These are phyloP conservation scores for Taiozyma sp. DNA, from an alignment of 1,139 yeast species.

Conservation along the genomic window DNA sequence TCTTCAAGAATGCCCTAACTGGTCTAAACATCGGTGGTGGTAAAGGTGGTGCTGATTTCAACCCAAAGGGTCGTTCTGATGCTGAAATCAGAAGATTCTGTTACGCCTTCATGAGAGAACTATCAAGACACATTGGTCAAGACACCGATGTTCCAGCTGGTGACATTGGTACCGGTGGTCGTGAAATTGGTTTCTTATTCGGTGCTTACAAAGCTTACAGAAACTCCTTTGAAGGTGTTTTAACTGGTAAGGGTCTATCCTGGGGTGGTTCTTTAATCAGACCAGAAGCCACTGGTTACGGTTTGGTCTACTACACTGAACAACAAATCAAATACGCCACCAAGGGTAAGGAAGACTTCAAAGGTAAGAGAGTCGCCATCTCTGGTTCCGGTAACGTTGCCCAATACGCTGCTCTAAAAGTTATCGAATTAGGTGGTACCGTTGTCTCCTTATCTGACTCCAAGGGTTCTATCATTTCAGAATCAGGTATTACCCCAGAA, in stretches of 20 bases:
- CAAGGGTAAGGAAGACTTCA: conserved; percentile 80
- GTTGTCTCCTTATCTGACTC: conserved; percentile 95
- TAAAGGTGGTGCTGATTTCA: conserved; percentile 98
- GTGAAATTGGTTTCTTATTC: conserved; percentile 85
- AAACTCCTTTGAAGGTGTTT: conserved; percentile 95
- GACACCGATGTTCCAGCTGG: conserved; percentile 99
- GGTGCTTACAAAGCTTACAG: conserved; percentile 94
- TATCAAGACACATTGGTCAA: conserved; percentile 93
- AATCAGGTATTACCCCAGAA: conserved; percentile 75
- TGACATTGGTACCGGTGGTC: conserved; percentile 91
- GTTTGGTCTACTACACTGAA: conserved; percentile 94
- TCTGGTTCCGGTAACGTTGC: conserved; percentile 99
- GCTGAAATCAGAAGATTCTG: conserved; percentile 96
- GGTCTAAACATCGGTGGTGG: conserved; percentile 99
- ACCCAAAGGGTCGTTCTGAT: conserved; percentile 93
- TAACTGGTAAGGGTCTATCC: conserved; percentile 95
- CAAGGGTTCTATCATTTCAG: conserved; percentile 78
- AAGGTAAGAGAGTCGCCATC: conserved; percentile 92
- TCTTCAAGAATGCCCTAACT: conserved; percentile 96
- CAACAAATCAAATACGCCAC: conserved; percentile 96
- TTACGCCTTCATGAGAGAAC: conserved; percentile 91
- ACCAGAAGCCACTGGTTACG: conserved; percentile 99
- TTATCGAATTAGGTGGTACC: conserved; percentile 92
- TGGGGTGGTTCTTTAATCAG: conserved; percentile 99
- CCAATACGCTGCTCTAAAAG: conserved; percentile 97